These are phyloP conservation scores for Saccharum hybrid DNA, from an alignment of 202 grass and related monocot genomes.

Conservation along the genomic window DNA sequence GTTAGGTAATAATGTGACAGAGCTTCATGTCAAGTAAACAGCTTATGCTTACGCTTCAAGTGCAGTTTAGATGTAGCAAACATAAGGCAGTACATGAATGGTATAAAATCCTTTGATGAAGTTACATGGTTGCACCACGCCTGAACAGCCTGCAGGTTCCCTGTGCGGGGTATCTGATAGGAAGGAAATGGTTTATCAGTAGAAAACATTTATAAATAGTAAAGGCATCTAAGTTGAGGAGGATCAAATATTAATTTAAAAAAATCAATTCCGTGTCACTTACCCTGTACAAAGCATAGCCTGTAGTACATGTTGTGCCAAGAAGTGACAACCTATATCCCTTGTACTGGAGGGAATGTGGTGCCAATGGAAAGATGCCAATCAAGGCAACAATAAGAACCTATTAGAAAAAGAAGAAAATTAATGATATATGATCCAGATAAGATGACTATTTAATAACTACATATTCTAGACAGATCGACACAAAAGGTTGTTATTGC, in stretches of 20 bases:
- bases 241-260: constrained; percentile 28
- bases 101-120: constrained; percentile 87
- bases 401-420: constrained; percentile 48
- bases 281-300: constrained; percentile 84
- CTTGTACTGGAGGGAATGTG: constrained; percentile 72
- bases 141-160: constrained; percentile 66
- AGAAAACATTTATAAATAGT: constrained; percentile 29
- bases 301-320: constrained; percentile 75
- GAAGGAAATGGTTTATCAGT: constrained; percentile 40
- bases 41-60: constrained; percentile 79
- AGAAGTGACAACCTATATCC: constrained; percentile 83
- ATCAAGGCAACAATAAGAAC: constrained; percentile 86
- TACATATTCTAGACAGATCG: constrained; percentile 13
- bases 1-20: constrained; percentile 35
- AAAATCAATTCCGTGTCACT: constrained; percentile 44
- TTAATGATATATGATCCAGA: constrained; percentile 26
- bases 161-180: constrained; percentile 79
- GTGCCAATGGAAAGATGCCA: constrained; percentile 79
- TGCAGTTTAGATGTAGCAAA: constrained; percentile 83
- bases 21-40: constrained; percentile 34
- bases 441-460: not conserved
- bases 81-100: constrained; percentile 89
- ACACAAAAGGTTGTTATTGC: not conserved
- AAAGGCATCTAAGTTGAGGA: constrained; percentile 27
- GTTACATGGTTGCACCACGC: constrained; percentile 71